Base-by-base conservation (phyloP, 768 basidiomycete species). In the Tulasnella sp. region DNA sequence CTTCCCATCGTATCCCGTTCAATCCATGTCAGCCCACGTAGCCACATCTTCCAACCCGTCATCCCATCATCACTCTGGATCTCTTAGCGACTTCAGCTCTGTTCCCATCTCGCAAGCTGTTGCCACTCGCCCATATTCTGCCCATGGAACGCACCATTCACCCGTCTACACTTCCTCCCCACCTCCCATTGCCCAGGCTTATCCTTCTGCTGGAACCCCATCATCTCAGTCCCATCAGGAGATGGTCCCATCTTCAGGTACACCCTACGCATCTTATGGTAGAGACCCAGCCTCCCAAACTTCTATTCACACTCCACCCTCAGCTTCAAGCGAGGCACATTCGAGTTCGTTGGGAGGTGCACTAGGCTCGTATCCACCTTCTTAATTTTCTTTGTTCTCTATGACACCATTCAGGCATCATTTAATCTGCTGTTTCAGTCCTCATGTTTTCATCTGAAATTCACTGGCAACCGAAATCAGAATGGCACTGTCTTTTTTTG, bases 81-180 rank as follows among this genome's bases (percentile, higher is more conserved):
- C 43, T 16, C 32, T 39, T 29, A 15, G 35, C 27, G 46, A 41
- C 20, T 54, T 22, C 39, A 4, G 35, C 48, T 13, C 34, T 19
- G 56, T 57, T 19, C 56, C 56, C 19, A 57, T 57, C 34, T 54
- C 56, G 15, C 56, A 57, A 15, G 50, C 48, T 10, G 37, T 28
- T 16, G 44, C 44, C 13, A 20, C 53, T 12, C 56, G 48, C 5
- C 48, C 48, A 3, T 49, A 28, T 31, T 37, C 48, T 16, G 22
- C 34, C 48, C 33, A 49, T 31, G 48, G 48, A n/a, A n/a, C n/a
- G n/a, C n/a, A n/a, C n/a, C 9, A 37, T 37, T 24, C 48, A 25
- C 27, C 45, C 32, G 32, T 34, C 45, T 10, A 13, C 32, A 34
- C 28, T 46, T 10, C 42, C 42, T 40, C 5, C 10, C 39, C 19